Conservation (phyloP, 305 asterid genomes). For the Fraxinus latifolia region DNA sequence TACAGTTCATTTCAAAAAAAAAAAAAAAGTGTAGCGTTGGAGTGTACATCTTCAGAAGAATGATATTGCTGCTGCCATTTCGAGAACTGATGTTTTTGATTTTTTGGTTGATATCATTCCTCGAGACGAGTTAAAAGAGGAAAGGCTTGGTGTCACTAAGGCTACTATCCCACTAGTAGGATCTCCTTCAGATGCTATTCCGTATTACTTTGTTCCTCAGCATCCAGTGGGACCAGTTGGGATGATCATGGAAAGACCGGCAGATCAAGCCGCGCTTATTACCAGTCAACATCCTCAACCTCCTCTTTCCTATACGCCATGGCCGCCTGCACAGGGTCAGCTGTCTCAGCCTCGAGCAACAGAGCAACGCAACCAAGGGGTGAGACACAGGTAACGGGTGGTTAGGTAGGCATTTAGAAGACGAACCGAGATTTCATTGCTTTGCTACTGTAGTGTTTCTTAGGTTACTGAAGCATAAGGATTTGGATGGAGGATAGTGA, state of each 20-base stretch:
- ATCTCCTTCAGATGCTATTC: slow-evolving; percentile 39
- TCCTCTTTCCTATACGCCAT: slow-evolving; percentile 37
- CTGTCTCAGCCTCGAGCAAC: slow-evolving; percentile 35
- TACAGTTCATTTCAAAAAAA: too few relatives aligned
- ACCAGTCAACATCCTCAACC: slow-evolving; percentile 34
- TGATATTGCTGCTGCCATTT: too few relatives aligned
- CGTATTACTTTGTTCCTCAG: slow-evolving; percentile 45
- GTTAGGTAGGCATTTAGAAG: not conserved
- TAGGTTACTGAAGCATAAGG: slow-evolving; percentile 3
- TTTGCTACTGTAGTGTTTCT: slow-evolving; percentile 1
- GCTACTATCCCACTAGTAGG: slow-evolving; percentile 41
- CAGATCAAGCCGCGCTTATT: slow-evolving; percentile 35
- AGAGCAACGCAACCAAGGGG: slow-evolving; percentile 9
- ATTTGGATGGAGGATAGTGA: not conserved
- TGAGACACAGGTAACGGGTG: not conserved
- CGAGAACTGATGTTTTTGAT: slow-evolving; percentile 65
- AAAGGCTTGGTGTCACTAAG: slow-evolving; percentile 50
- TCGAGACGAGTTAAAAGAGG: slow-evolving; percentile 64
- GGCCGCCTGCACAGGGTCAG: slow-evolving; percentile 42
- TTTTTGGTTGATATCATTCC: slow-evolving; percentile 65
- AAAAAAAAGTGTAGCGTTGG: too few relatives aligned
- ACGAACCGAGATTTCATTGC: not conserved
- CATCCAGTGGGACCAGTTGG: slow-evolving; percentile 35
- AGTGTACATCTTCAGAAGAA: too few relatives aligned
- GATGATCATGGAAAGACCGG: slow-evolving; percentile 45